Evolutionary conservation across 139 green algal genomes (phyloP).

Genomic region (Tetraselmis striata): DNA sequence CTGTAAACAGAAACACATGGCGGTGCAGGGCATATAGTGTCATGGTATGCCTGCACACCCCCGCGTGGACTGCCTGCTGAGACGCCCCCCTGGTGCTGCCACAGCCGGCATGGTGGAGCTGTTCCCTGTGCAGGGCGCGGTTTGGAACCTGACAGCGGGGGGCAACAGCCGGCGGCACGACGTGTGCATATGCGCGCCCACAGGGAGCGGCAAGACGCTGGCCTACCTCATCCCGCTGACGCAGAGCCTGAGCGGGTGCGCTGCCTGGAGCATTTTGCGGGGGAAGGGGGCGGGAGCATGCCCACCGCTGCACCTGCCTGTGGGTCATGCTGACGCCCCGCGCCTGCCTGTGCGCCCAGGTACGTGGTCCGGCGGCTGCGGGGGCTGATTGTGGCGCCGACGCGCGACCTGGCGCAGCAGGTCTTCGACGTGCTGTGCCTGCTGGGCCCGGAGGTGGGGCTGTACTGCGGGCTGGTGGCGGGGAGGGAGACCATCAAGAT

Average conservation of each 20-base stretch:
- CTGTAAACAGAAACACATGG: background rate
- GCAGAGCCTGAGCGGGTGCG: slow-evolving; percentile 46
- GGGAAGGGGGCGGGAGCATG: too few relatives aligned
- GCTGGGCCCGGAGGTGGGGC: slow-evolving; percentile 43
- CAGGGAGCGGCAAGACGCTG: slow-evolving; percentile 85
- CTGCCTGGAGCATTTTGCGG: too few relatives aligned
- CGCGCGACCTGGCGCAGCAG: slow-evolving; percentile 66
- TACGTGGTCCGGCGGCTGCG: slow-evolving; percentile 28
- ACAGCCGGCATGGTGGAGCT: slow-evolving; percentile 49
- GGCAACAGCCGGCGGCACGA: slow-evolving; percentile 63
- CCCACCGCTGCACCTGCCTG: too few relatives aligned
- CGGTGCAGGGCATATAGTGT: background rate
- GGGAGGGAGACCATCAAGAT: slow-evolving; percentile 32
- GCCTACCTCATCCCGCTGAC: slow-evolving; percentile 76
- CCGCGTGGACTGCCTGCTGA: background rate
- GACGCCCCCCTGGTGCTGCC: background rate
- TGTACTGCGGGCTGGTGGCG: slow-evolving; percentile 43
- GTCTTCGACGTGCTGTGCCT: slow-evolving; percentile 57
- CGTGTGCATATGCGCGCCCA: slow-evolving; percentile 79
- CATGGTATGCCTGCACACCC: too few relatives aligned
- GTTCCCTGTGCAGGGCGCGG: slow-evolving; percentile 71
- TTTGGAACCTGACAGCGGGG: slow-evolving; percentile 61
- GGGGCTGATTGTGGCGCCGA: slow-evolving; percentile 73
- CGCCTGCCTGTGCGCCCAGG: too few relatives aligned
- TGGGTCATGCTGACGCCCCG: too few relatives aligned